Evolutionary conservation across 1,139 yeast species (phyloP), one percentile per base, ranked within the genome.

Genomic region (Arxiozyma telluris): DNA sequence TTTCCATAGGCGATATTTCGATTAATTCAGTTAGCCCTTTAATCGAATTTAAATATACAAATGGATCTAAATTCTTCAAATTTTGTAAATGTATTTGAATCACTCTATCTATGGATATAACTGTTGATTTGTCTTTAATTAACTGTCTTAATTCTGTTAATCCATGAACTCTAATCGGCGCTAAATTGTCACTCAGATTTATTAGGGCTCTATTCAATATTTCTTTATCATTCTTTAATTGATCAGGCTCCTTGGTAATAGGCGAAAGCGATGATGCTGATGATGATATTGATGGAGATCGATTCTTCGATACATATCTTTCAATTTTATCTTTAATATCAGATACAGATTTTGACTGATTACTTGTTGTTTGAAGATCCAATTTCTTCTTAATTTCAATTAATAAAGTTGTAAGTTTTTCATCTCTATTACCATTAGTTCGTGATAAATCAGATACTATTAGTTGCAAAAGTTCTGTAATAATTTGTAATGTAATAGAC

Each of bases 91-190:
- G 87, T 20, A 89, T 70, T 38, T 79, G 76, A 43, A 87, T 69
- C 0, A 80, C 89, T 54, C 79, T 78, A 18, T 77, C 79, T 12
- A 80, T 53, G 0, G 82, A 68, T 6, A 90, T 68, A 0, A 79
- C 80, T 0, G 73, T 69, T 44, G 87, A 79, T 45, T 73, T 73
- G 20, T 70, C 67, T 41, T 74, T 76, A 1, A 87, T 76, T 49
- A 91, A 72, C 52, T 78, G 76, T 44, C 90, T 74, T 20, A 91
- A 69, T 30, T 85, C 70, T 59, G 80, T 81, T 21, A 93, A 71
- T 0, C 97, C 98, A 67, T 87, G 93, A 0, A 96, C 98, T 54
- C 91, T 75, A 2, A 90, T 80, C 0, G 98, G 96, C 1, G 87
- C 84, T 54, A 85, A 71, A 0, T 93, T 87, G 67, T 91, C 96